These are phyloP conservation scores for Lipomyces lipofer DNA, from an alignment of 805 yeast species.

Conservation along the genomic window DNA sequence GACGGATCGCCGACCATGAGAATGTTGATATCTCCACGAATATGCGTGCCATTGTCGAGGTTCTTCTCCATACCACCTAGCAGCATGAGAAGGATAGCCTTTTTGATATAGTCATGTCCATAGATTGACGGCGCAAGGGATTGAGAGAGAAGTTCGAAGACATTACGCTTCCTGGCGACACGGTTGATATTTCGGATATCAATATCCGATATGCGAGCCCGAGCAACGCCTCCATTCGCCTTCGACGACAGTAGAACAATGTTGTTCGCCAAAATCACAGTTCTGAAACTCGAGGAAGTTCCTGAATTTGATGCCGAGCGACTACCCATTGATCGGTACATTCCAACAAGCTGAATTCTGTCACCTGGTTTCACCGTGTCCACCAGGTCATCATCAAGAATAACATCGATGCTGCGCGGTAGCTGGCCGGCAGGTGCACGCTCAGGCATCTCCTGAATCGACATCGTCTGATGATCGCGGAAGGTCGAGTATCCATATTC, in stretches of 20 bases:
- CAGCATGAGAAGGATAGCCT: conserved; percentile 86
- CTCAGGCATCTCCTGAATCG: conserved; percentile 98
- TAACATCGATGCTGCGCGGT: conserved; percentile 88
- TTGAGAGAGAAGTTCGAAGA: conserved; percentile 76
- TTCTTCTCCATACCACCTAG: conserved; percentile 95
- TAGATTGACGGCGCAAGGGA: conserved; percentile 95
- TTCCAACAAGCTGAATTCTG: conserved; percentile 90
- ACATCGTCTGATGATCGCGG: conserved; percentile 88
- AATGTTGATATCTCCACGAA: conserved; percentile 95
- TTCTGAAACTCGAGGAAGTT: conserved; percentile 67
- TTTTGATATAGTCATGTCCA: conserved; percentile 88
- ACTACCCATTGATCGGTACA: conserved; percentile 80
- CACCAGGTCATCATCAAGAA: conserved; percentile 93
- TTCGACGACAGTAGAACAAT: conserved; percentile 85
- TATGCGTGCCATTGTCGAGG: conserved; percentile 90
- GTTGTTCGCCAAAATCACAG: conserved; percentile 85
- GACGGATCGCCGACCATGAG: conserved; percentile 99
- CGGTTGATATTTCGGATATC: conserved; percentile 86
- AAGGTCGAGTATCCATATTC: conserved; percentile 93
- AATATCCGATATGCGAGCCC: conserved; percentile 66
- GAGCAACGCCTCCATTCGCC: conserved; percentile 75
- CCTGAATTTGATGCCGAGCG: conserved; percentile 46
- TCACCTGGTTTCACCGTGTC: conserved; percentile 95
- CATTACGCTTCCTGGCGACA: conserved; percentile 65
- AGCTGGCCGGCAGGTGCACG: conserved; percentile 97